phyloP scores from a whole-genome alignment of 2,329 filamentous ascomycete species.

The Sporothrix schenckii region DNA sequence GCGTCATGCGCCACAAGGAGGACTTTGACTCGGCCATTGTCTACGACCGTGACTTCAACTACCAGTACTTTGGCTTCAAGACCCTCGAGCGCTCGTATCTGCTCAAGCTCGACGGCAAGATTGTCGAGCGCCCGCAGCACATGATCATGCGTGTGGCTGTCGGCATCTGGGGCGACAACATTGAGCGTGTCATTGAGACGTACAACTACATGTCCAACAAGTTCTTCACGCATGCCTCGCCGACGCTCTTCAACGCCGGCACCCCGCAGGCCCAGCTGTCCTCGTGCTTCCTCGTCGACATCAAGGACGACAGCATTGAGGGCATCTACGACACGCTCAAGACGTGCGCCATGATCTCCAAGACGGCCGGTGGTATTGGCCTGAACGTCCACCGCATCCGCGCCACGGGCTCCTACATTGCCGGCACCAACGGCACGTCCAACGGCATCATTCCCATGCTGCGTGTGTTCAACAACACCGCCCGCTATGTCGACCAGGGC shows the following conservation, averaged over 20 bases:
- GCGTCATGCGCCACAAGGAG: conserved; percentile 92
- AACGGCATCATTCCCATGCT: conserved; percentile 98
- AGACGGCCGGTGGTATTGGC: conserved; percentile 97
- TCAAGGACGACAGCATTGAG: conserved; percentile 99
- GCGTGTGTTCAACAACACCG: conserved; percentile 98
- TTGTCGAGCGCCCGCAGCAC: conserved; percentile 96
- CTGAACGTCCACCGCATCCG: conserved; percentile 96
- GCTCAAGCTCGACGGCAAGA: conserved; percentile 91
- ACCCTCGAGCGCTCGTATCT: conserved; percentile 97
- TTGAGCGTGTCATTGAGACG: conserved; percentile 93
- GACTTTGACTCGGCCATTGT: conserved; percentile 99
- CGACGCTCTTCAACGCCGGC: conserved; percentile 96
- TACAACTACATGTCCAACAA: conserved; percentile 99
- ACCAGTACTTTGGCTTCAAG: conserved; percentile 99
- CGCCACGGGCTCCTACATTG: conserved; percentile 96
- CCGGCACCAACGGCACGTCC: conserved; percentile 95
- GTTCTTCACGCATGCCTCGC: conserved; percentile 97
- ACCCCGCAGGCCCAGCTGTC: conserved; percentile 93
- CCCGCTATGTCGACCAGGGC: conserved; percentile 96
- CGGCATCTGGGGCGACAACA: conserved; percentile 91
- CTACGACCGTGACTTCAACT: conserved; percentile 99
- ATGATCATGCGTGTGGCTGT: conserved; percentile 99
- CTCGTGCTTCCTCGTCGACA: conserved; percentile 98
- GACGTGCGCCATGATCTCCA: conserved; percentile 99
- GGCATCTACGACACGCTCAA: conserved; percentile 99